Evolutionary conservation across 352 stramenopile genomes (phyloP), one percentile per base, ranked within the genome.

Genomic region (Pythium guiyangense): DNA sequence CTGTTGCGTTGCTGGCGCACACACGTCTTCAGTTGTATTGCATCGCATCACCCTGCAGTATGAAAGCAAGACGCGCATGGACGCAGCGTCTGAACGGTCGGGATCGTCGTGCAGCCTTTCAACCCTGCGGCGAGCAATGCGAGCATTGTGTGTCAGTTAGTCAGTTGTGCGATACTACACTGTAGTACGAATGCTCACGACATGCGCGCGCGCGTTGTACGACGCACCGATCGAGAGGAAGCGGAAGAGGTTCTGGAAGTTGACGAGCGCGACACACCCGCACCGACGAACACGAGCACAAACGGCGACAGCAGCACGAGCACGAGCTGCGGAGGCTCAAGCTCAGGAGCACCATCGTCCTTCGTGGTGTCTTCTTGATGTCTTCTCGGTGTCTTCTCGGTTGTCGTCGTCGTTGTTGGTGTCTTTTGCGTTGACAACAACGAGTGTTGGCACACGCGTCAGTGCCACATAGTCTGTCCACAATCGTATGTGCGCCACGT

Each of bases 211-310:
- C 22, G 25, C 35, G n/a, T n/a, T 31, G 4, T 22, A 20, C 8
- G 22, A 53, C 75, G 39, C 55, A 93, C 84, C 81, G 50, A 68
- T 62, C n/a, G n/a, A n/a, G n/a, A n/a, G n/a, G n/a, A n/a, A n/a
- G n/a, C n/a, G n/a, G n/a, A n/a, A n/a, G n/a, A 85, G 62, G 45
- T 84, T 85, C 69, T 93, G 82, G 70, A 92, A 93, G 66, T 81
- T 84, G 56, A 88, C 86, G 56, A 93, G 78, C 73, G 81, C 73
- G 22, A n/a, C n/a, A 92, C 62, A 22, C 70, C 72, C 55, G 81
- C 75, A 15, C 72, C 65, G 31, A 93, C 39, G 52, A 92, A 68
- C 71, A 92, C 60, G 55, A 90, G 51, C n/a, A n/a, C n/a, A n/a
- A n/a, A n/a, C 50, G 81, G 75, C 65, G 84, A 79, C 68, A 92